These are phyloP conservation scores for Apiospora rasikravindrae DNA, from an alignment of 2,329 filamentous ascomycete genomes.

Conservation along the genomic window DNA sequence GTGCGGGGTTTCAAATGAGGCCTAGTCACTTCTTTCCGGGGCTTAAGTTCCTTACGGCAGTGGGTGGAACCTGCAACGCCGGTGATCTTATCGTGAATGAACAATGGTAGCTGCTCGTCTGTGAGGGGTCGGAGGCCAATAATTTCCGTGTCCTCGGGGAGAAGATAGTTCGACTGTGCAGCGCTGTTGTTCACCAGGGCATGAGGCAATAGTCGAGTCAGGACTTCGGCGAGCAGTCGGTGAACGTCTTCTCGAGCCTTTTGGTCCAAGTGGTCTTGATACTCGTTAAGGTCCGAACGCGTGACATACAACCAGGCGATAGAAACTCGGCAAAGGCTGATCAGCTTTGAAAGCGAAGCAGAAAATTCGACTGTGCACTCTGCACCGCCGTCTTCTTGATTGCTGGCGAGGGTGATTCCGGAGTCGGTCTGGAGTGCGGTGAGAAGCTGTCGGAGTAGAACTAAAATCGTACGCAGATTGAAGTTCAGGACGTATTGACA, in stretches of 20 bases:
- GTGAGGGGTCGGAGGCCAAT: conserved; percentile 36
- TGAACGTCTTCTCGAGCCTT: conserved; percentile 51
- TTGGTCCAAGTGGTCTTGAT: conserved; percentile 50
- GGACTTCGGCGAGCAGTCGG: conserved; percentile 49
- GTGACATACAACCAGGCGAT: conserved; percentile 58
- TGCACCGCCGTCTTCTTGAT: conserved; percentile 28
- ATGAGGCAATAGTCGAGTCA: conserved; percentile 56
- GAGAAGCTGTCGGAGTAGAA: conserved; percentile 72
- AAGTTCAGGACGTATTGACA: conserved; percentile 74
- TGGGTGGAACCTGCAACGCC: conserved; percentile 23
- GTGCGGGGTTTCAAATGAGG: conserved; percentile 39
- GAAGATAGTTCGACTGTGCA: conserved; percentile 51
- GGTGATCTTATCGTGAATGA: conserved; percentile 30
- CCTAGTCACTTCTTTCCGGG: conserved; percentile 41
- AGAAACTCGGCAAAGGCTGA: conserved; percentile 59
- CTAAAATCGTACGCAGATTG: conserved; percentile 78
- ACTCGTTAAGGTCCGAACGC: conserved; percentile 52
- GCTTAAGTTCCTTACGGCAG: conserved; percentile 43
- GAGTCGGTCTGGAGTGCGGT: conserved; percentile 66
- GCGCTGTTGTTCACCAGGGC: conserved; percentile 43
- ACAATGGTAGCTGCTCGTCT: conserved; percentile 35
- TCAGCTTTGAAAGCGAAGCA: conserved; percentile 46
- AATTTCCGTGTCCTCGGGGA: conserved; percentile 52
- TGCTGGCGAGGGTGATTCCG: conserved; percentile 29
- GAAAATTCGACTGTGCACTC: conserved; percentile 40